Base-by-base conservation (phyloP, 176 grass and related monocot species). In the Secale cereale region DNA sequence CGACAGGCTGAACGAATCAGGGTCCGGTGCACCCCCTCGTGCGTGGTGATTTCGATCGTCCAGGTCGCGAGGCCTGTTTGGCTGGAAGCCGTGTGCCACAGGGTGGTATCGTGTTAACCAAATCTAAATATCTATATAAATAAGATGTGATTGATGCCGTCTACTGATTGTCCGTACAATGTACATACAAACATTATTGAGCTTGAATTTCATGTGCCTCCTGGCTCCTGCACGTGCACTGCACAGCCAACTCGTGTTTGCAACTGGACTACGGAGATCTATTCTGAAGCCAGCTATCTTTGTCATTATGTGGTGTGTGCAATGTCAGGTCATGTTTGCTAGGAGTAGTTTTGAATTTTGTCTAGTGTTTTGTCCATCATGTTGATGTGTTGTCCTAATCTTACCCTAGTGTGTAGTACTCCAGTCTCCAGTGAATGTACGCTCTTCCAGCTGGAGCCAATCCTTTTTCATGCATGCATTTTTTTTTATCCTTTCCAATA, bases 1-100 rank as follows among this genome's bases (percentile, higher is more conserved):
- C 28, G 94, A 99, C 77, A 88, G 91, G 88, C 84, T 99, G 86
- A 94, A 94, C 77, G 87, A 91, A 79, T 77, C 81, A 78, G 85
- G 89, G 77, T 64, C 79, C 20, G 79, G 85, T 20, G 83, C 85
- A 36, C 84, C 86, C 65, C 67, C 84, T 59, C 92, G 89, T 8
- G 83, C 33, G 57, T 98, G 93, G 95, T 95, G 86, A 69, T 86
- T 72, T 70, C 78, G n/a, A n/a, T n/a, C n/a, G 57, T 72, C 76
- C 17, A 48, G 65, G 72, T 23, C 35, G 59, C 35, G 59, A 4
- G 22, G 27, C 22, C 43, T 36, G 59, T 37, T 64, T 62, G 2
- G 75, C 82, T 22, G 54, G 74, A n/a, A 33, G 10, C 11, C 20
- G 33, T 37, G 11, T 75, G 27, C 41, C 28, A 17, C 43, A 57